phyloP scores from a whole-genome alignment of 345 rosid species.

The Heritiera littoralis region DNA sequence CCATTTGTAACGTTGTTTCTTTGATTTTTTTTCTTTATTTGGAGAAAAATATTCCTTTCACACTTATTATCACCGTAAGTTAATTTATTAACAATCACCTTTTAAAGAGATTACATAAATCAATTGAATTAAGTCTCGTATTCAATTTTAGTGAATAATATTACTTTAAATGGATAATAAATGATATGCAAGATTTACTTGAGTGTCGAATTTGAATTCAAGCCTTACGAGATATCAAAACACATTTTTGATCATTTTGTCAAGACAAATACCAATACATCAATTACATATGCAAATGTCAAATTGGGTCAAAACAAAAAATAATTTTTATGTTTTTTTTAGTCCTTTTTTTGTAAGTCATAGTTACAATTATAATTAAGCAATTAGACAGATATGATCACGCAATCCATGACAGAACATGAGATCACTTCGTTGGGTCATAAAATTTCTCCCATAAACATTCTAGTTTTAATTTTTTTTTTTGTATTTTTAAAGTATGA shows the following conservation, averaged over 20 bases:
- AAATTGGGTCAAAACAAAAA: background rate
- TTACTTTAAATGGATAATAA: too few relatives aligned
- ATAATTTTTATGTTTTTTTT: background rate
- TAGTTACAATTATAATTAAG: background rate
- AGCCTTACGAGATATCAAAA: too few relatives aligned
- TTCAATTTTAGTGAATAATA: too few relatives aligned
- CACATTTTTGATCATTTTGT: too few relatives aligned
- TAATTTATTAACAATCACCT: background rate
- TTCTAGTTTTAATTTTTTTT: too few relatives aligned
- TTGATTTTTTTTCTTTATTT: background rate
- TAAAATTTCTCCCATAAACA: background rate
- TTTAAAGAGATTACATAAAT: too few relatives aligned
- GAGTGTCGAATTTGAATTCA: too few relatives aligned
- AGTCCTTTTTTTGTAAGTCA: background rate
- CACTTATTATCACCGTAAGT: background rate
- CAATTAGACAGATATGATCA: background rate
- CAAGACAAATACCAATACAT: background rate
- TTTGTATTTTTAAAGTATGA: background rate
- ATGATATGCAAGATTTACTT: too few relatives aligned
- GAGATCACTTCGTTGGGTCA: background rate
- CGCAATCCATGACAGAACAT: constrained; percentile 3
- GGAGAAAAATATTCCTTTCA: background rate
- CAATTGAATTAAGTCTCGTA: too few relatives aligned
- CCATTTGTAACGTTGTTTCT: background rate
- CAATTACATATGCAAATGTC: background rate